Evolutionary conservation across 208 protist genomes (phyloP), one percentile per base, ranked within the genome.

Genomic region (Leishmania braziliensis): DNA sequence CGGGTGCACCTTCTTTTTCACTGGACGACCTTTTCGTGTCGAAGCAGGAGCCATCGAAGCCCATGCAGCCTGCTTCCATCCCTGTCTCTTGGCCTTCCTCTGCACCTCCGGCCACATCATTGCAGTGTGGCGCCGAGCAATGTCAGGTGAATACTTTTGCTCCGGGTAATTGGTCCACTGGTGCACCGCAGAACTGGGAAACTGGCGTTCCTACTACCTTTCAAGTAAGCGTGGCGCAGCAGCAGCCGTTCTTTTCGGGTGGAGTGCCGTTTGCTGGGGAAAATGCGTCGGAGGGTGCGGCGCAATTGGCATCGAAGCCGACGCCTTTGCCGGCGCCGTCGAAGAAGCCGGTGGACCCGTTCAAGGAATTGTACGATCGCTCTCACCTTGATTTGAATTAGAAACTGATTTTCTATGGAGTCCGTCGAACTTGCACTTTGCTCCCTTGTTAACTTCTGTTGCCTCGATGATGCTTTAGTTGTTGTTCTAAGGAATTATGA

Each of bases 1-100:
- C 58, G 14, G 82, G 43, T 23, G 71, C 48, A 12, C 53, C 80
- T 3, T 39, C 80, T 1, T 83, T 91, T 72, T 83, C 81, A 71
- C 85, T 91, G 85, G 88, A 91, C 20, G 88, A 91, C 66, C 72
- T 91, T 18, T 91, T 91, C 18, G 78, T 65, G 6, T 62, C 81
- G 0, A 43, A 29, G 5, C 75, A 75, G 3, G 50, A 77, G 68
- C 79, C 72, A 10, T 3, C 36, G n/a, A 82, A 82, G 46, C 20
- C 73, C 23, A 36, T 63, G 16, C 54, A 53, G 36, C 33, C 43
- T 9, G 26, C 51, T 74, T 53, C 72, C 29, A 6, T 26, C 39
- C 62, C 63, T 29, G 48, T 43, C 6, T 36, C 43, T 33, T 54
- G 70, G 56, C 48, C 81, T 6, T 71, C 76, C 12, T 48, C 77